A percentile compares a stretch with the other conserved stretches of the same genome.
These are phyloP conservation scores for Candida chauliodis DNA, from an alignment of 805 yeast species.

Conservation along the genomic window DNA sequence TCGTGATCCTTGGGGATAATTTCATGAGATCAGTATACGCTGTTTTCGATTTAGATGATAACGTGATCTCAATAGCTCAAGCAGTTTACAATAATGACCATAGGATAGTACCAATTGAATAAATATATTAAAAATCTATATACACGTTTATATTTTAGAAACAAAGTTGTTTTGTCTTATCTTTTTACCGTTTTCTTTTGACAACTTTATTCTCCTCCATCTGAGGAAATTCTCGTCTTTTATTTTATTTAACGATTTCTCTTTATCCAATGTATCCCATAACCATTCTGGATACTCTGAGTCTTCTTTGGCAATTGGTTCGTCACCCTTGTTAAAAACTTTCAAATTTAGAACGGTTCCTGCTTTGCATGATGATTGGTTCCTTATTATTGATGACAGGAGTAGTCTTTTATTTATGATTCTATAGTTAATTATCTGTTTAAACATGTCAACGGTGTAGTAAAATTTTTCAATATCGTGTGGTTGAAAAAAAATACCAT, in stretches of 20 bases:
- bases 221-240: constrained; percentile 59
- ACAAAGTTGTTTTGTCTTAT: constrained; percentile 80
- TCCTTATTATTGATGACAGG: not conserved
- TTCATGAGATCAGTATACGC: constrained; percentile 24
- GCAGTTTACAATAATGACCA: constrained; percentile 13
- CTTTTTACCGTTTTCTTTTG: constrained; percentile 61
- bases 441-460: not conserved
- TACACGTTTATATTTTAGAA: constrained; percentile 42
- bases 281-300: constrained; percentile 92
- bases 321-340: constrained; percentile 75
- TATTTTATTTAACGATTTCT: constrained; percentile 53
- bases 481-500: constrained; percentile 3
- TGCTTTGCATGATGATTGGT: constrained; percentile 46
- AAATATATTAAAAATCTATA: constrained; percentile 2
- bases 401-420: not conserved
- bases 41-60: constrained; percentile 24
- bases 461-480: constrained; percentile 7
- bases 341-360: constrained; percentile 74
- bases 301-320: constrained; percentile 84
- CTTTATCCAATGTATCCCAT: constrained; percentile 77
- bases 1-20: constrained; percentile 43
- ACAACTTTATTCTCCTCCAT: constrained; percentile 64
- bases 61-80: constrained; percentile 24
- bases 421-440: not conserved
- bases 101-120: constrained; percentile 7